Percentiles rank a stretch among this genome's conserved stretches.
Conservation (phyloP, 306 rosid genomes). For the Mucuna pruriens region DNA sequence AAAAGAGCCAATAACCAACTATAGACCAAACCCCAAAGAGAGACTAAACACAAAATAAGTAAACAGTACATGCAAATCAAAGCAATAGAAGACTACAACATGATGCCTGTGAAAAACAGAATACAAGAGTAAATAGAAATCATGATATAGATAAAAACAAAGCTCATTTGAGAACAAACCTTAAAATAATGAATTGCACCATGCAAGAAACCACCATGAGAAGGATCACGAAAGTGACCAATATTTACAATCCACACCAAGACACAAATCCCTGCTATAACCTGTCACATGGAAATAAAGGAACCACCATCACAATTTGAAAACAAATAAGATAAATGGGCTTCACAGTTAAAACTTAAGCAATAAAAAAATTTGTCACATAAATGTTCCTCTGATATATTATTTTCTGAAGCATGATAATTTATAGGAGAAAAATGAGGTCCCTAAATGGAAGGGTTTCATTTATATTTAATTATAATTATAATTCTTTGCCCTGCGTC, state of each 20-base stretch:
- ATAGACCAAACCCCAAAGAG: not conserved
- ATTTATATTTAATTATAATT: constrained; percentile 20
- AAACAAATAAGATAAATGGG: constrained; percentile 31
- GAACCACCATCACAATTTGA: constrained; percentile 24
- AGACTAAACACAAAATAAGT: constrained; percentile 10
- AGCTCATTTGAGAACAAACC: constrained; percentile 56
- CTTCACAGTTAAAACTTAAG: constrained; percentile 25
- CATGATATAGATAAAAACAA: constrained; percentile 6
- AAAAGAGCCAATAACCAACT: constrained; percentile 20
- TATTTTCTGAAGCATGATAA: constrained; percentile 31
- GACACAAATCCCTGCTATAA: constrained; percentile 94
- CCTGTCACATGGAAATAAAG: constrained; percentile 56
- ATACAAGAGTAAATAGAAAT: constrained; percentile 27
- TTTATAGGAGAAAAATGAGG: constrained; percentile 26
- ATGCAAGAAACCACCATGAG: constrained; percentile 93
- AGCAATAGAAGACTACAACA: constrained; percentile 25
- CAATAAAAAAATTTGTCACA: constrained; percentile 25
- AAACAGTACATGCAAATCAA: constrained; percentile 29
- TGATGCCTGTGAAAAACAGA: constrained; percentile 35
- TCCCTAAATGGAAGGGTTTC: not conserved
- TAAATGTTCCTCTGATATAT: constrained; percentile 4
- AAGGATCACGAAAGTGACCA: constrained; percentile 98
- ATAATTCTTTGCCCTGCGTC: constrained; percentile 19
- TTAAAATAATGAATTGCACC: constrained; percentile 99
- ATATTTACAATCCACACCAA: constrained; percentile 98